Base-by-base conservation (phyloP, 495 filamentous ascomycete species). In the Lentithecium fluviatile region DNA sequence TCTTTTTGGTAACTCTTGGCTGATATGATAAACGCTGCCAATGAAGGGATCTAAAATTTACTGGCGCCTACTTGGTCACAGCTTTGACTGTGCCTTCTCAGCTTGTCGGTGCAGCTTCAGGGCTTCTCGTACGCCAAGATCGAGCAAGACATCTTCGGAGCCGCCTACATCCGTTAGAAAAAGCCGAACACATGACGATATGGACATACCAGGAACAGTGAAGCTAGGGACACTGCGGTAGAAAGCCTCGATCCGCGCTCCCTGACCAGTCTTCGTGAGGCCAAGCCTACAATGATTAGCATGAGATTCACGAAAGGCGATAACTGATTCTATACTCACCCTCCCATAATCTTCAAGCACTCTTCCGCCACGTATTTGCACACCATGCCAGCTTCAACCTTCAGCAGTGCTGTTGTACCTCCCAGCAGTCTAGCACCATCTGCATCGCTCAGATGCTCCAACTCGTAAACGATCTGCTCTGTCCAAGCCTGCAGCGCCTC, bases 401-500 rank as follows among this genome's bases (percentile, higher is more conserved):
- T 66, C 24, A 66, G 17, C 47, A 66, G 29, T 20, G 58, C 64
- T 26, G 64, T 62, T 4, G 51, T 53, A 6, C 64, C 64, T 1
- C 64, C 64, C 24, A 66, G 26, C 26, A 58, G 25, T 34, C 64
- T 47, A 7, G 58, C 45, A 0, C 57, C 64, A n/a, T 66, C 66
- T 24, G 38, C 52, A n/a, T 62, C 54, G 34, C 45, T 64, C 54
- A 69, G 40, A n/a, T 63, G n/a, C 29, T 66, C 62, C 32, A 66
- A 21, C 51, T 69, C 58, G 43, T 69, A 66, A 20, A 69, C 42
- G 15, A 69, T 45, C 58, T 66, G 62, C 50, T 69, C 66, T 17
- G 59, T 66, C 62, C 66, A 69, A 8, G 66, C n/a, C 58, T 69
- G 63, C 54, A 66, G 56, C 21, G 52, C 56, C 21, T 69, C 66